Conservation (phyloP, 768 basidiomycete genomes). For the Tulasnella sp. region DNA sequence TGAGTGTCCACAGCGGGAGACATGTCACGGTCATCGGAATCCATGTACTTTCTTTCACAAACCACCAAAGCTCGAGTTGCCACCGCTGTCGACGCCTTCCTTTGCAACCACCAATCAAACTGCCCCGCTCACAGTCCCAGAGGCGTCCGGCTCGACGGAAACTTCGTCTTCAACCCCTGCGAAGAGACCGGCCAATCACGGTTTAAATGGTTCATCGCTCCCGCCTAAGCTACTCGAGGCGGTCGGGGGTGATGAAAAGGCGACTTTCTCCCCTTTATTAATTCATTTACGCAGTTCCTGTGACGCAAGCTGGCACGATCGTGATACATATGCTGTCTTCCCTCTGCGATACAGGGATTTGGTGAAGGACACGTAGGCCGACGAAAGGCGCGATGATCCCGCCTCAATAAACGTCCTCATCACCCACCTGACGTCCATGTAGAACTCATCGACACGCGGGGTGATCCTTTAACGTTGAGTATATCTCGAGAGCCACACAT, state of each 20-base stretch:
- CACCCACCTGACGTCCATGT: too few species aligned
- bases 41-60: conserved; percentile 22
- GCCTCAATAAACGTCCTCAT: too few species aligned
- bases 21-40: conserved; percentile 14
- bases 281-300: too few species aligned
- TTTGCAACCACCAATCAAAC: not conserved
- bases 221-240: conserved; percentile 9
- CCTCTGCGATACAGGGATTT: too few species aligned
- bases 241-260: not conserved
- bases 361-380: too few species aligned
- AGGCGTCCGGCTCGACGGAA: not conserved
- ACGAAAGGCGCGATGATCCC: too few species aligned
- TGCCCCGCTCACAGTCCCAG: not conserved
- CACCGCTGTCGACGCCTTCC: not conserved
- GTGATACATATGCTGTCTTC: too few species aligned
- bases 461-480: too few species aligned
- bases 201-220: not conserved
- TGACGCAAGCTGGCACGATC: too few species aligned
- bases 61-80: not conserved
- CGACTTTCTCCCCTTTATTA: too few species aligned
- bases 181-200: not conserved
- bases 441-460: too few species aligned
- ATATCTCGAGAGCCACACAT: too few species aligned
- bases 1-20: conserved; percentile 16
- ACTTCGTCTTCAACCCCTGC: not conserved